phyloP scores from a whole-genome alignment of 768 basidiomycete genomes.

The Suillus bovinus region DNA sequence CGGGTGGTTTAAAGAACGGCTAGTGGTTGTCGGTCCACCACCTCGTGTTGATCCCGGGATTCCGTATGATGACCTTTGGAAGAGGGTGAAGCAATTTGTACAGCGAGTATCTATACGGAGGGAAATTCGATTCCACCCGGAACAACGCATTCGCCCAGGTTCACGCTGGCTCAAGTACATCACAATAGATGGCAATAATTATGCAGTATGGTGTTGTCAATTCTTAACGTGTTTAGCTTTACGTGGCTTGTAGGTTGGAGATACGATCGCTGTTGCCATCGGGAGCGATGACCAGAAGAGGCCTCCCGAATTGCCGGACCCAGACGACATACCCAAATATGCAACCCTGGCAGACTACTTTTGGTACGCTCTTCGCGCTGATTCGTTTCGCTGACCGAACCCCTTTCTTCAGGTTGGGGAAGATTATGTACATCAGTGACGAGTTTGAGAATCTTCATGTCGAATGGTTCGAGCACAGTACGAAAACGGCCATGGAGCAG shows the following conservation, averaged over 20 bases:
- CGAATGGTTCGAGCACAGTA: slow-evolving; percentile 76
- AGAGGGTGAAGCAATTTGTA: slow-evolving; percentile 25
- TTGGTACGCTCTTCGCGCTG: slow-evolving; percentile 44
- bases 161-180: slow-evolving; percentile 41
- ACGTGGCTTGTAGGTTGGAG: slow-evolving; percentile 50
- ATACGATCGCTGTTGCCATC: slow-evolving; percentile 55
- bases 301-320: slow-evolving; percentile 36
- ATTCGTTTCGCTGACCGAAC: slow-evolving; percentile 1
- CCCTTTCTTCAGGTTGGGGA: slow-evolving; percentile 57
- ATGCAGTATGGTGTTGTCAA: slow-evolving; percentile 35
- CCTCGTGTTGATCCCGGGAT: slow-evolving; percentile 22
- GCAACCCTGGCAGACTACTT: slow-evolving; percentile 58
- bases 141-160: slow-evolving; percentile 35
- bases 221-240: not conserved
- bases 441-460: slow-evolving; percentile 52
- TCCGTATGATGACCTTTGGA: slow-evolving; percentile 14
- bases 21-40: slow-evolving; percentile 53
- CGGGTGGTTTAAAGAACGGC: slow-evolving; percentile 53
- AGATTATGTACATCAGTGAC: slow-evolving; percentile 54
- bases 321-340: slow-evolving; percentile 35
- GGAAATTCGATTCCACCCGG: slow-evolving; percentile 21
- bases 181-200: slow-evolving; percentile 43
- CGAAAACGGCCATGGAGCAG: slow-evolving; percentile 59
- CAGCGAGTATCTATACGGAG: slow-evolving; percentile 17
- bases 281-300: slow-evolving; percentile 32